Base-by-base conservation (phyloP, 2,329 filamentous ascomycete genomes). In the Septoria petroselini region DNA sequence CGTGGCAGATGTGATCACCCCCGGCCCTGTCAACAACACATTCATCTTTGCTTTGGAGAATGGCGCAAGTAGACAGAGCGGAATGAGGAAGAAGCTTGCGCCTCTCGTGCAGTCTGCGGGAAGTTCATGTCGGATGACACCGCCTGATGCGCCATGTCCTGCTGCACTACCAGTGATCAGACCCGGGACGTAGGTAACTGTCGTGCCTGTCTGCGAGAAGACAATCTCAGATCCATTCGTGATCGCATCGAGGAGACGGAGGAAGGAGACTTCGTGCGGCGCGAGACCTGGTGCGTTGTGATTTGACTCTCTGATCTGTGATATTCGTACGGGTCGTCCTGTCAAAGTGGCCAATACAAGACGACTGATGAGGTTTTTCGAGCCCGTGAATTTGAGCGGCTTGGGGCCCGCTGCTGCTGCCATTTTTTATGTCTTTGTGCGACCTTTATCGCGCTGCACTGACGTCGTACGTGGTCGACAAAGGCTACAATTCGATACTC, bases 151-250 rank as follows among this genome's bases (percentile, higher is more conserved):
- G 62, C 88, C 88, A 41, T 84, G 79, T 14, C 88, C 89, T 15
- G 86, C 77, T 18, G 86, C 82, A 39, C 84, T 86, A 54, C 93
- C 93, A 0, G 89, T 93, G 63, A 98, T 94, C 33, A 98, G 76
- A 29, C 93, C 93, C 0, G 93, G 93, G 58, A 88, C 86, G 73
- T 94, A 98, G 30, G 91, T 85, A 48, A 98, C 81, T 1, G 89
- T 91, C 0, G 93, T 97, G 66, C 93, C 93, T 1, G 90, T 96
- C 73, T 95, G 93, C 8, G 90, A 95, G 61, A 98, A 95, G 65
- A 96, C 91, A 73, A 97, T 89, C 48, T 86, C 84, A 50, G 87
- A 88, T 72, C 93, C 93, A 76, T 98, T 98, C 65, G 93, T 98
- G 63, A 98, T 79, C 60, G 88, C 81, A 70, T 97, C 93, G 65